Evolutionary conservation across 345 rosid species (phyloP).

Genomic region (Eucalyptus lansdowneana): DNA sequence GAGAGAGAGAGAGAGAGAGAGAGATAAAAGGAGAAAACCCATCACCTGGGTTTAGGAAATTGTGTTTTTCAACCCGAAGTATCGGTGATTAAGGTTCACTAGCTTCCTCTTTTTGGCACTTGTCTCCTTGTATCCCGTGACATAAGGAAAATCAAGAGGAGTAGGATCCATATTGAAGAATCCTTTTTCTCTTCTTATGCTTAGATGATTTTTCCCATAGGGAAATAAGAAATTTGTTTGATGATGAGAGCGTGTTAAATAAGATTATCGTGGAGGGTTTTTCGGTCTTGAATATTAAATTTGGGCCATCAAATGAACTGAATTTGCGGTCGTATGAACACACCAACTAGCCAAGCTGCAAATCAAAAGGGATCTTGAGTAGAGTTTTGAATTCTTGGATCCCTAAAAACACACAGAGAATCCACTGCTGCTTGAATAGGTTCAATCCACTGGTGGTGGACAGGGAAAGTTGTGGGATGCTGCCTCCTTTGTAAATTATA

Average conservation of each 20-base stretch:
- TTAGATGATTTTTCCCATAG: not conserved
- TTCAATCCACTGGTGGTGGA: not conserved
- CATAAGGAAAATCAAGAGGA: not conserved
- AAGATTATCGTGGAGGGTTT: not conserved
- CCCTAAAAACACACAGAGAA: not conserved
- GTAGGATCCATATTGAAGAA: not conserved
- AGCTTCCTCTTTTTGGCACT: not conserved
- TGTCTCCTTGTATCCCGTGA: not conserved
- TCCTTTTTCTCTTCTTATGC: not conserved
- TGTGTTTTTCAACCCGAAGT: not conserved
- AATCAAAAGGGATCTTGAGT: not conserved
- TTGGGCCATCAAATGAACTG: not conserved
- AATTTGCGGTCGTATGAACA: not conserved
- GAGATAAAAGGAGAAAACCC: not conserved
- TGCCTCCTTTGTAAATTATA: not conserved
- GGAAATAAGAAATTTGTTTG: not conserved
- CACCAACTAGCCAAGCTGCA: not conserved
- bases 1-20: not conserved
- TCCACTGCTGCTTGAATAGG: not conserved
- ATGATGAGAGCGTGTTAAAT: not conserved
- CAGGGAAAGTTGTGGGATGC: not conserved
- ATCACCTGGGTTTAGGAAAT: not conserved
- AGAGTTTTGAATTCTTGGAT: constrained; percentile 4
- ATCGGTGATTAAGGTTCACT: not conserved
- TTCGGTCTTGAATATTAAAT: not conserved